Evolutionary conservation across 495 filamentous ascomycete species (phyloP).

Genomic region (Hyaloscypha bicolor): DNA sequence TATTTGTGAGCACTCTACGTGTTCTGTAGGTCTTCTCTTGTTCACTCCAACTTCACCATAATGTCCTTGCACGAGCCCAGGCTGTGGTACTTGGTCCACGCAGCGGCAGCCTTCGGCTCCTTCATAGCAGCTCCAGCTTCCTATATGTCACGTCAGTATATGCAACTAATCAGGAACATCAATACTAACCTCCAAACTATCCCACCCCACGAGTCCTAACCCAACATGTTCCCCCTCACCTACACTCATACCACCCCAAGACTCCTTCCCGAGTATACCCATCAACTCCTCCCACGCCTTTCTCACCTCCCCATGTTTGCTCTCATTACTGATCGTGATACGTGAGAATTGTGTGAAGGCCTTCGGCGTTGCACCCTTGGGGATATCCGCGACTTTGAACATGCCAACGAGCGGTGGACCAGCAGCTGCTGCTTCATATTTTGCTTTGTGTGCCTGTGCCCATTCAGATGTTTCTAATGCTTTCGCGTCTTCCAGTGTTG

Average conservation of each 20-base stretch:
- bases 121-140: conserved; percentile 6
- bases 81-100: conserved; percentile 6
- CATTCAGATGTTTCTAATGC: conserved; percentile 5
- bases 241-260: conserved; percentile 17
- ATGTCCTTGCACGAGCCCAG: conserved; percentile 21
- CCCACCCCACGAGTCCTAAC: conserved; percentile 17
- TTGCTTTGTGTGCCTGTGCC: neutral
- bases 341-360: conserved; percentile 18
- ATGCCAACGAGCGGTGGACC: conserved; percentile 2
- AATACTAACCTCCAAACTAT: conserved; percentile 18
- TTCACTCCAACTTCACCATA: conserved; percentile 26
- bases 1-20: too few species aligned
- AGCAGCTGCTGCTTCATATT: conserved; percentile 16
- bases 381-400: conserved; percentile 18
- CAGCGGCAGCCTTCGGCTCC: conserved; percentile 3
- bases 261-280: conserved; percentile 14
- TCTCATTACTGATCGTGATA: conserved; percentile 13
- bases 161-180: too few species aligned
- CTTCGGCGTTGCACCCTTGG: conserved; percentile 7
- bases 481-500: conserved; percentile 12
- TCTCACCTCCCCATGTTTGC: neutral
- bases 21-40: too few species aligned
- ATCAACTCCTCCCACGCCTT: conserved; percentile 16
- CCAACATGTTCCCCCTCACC: conserved; percentile 6
- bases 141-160: neutral